phyloP scores from a whole-genome alignment of 345 rosid genomes.

The Lumnitzera racemosa region DNA sequence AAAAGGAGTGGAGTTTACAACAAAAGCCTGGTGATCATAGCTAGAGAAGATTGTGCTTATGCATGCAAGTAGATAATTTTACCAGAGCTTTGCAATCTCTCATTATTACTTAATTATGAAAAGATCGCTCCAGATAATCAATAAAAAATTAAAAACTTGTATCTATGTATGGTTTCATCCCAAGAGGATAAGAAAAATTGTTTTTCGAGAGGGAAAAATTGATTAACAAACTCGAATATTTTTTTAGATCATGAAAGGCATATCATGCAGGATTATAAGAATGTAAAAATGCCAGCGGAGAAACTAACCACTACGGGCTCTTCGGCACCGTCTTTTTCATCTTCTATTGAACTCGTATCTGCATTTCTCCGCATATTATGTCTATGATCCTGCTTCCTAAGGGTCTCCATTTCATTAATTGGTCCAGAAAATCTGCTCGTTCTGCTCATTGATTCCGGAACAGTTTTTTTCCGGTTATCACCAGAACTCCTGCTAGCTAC shows the following conservation, averaged over 20 bases:
- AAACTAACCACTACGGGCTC: slow-evolving; percentile 39
- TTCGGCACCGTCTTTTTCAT: slow-evolving; percentile 21
- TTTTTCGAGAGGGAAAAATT: no score
- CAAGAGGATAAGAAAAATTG: no score
- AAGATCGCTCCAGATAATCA: no score
- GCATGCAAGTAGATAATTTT: no score
- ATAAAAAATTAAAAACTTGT: no score
- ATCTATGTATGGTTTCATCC: no score
- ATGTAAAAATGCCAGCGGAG: background rate
- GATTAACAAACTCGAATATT: no score
- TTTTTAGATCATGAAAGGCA: background rate
- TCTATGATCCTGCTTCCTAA: slow-evolving; percentile 27
- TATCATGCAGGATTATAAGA: background rate
- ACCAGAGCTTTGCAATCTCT: no score
- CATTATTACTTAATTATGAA: no score
- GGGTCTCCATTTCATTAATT: slow-evolving; percentile 14
- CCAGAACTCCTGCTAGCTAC: slow-evolving; percentile 39
- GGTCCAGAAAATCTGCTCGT: slow-evolving; percentile 20
- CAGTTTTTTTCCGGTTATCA: slow-evolving; percentile 21
- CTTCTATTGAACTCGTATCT: slow-evolving; percentile 26
- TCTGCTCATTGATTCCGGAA: slow-evolving; percentile 21
- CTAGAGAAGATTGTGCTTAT: no score
- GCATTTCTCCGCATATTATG: slow-evolving; percentile 14
- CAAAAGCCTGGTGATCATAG: no score
- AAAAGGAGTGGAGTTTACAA: no score